Base-by-base conservation (phyloP, 345 rosid species). In the Melaleuca alternifolia region DNA sequence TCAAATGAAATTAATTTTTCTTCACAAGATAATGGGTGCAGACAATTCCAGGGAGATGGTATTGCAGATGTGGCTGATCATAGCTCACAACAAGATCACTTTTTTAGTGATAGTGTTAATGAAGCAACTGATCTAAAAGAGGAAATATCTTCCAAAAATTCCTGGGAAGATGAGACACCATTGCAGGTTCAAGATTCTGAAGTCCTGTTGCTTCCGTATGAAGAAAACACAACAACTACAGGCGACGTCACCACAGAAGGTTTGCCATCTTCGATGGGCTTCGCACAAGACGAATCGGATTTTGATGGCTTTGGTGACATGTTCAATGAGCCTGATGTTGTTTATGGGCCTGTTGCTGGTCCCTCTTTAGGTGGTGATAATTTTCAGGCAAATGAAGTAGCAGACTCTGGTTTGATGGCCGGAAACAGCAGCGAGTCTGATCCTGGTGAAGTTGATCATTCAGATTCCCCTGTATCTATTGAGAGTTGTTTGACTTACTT, bases 401-500 rank as follows among this genome's bases (percentile, higher is more conserved):
- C 91, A 46, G 92, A 88, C 85, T 90, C 92, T 87, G 89, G 96
- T 89, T 89, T 93, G 89, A 85, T 87, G 77, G 92, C 92, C 4
- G 93, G 88, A 82, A 92, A 87, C 86, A 89, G 89, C 90, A 95
- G 99, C 84, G 99, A 95, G 46, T 96, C 99, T 87, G 99, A 98
- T 90, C 97, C 98, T 23, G 97, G 93, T 87, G 97, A 98, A 90
- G 98, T 98, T 86, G 99, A 95, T 92, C 88, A 98, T 90, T 89
- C 96, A 33, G 92, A 93, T 91, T 93, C 97, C 87, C 96, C 97
- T 0, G 98, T 96, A 86, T 95, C 99, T 77, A 91, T 98, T 7
- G 99, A 96, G 91, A 95, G 98, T 82, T 98, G 99, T 88, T 94
- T 98, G 92, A 89, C 93, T 89, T 96, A 93, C 90, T 96, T 95